Percentiles rank a stretch among this genome's conserved stretches.
Conservation (phyloP, 805 yeast genomes). For the Blastobotrys attinorum region DNA sequence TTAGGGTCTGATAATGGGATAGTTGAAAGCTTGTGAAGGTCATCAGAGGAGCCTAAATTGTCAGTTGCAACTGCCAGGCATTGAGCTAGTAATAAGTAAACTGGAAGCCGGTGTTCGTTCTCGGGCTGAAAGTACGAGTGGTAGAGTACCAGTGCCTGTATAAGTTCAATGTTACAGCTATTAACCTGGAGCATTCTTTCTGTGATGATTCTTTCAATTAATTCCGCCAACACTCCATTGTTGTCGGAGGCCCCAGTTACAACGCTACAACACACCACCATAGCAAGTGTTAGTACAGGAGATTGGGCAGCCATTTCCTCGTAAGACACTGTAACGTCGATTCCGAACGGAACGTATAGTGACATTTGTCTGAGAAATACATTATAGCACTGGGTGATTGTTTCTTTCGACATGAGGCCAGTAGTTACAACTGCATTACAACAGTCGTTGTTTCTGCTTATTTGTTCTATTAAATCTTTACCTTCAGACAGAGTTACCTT, state of each 20-base stretch:
- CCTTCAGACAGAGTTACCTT: background rate
- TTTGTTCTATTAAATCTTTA: background rate
- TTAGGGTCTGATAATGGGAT: background rate
- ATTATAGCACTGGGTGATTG: slow-evolving; percentile 6
- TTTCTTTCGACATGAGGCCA: slow-evolving; percentile 6
- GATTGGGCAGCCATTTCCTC: background rate
- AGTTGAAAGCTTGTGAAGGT: slow-evolving; percentile 2
- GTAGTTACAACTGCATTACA: slow-evolving; percentile 5
- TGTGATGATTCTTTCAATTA: slow-evolving; percentile 10
- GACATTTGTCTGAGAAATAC: slow-evolving; percentile 2
- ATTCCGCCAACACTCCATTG: slow-evolving; percentile 9
- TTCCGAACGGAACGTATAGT: background rate
- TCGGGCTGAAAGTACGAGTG: slow-evolving; percentile 8
- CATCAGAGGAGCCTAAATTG: slow-evolving; percentile 9
- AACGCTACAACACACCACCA: background rate
- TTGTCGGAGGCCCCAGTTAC: background rate
- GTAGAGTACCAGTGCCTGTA: slow-evolving; percentile 5
- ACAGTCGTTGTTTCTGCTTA: background rate
- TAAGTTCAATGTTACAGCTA: slow-evolving; percentile 6
- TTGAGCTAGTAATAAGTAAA: slow-evolving; percentile 15
- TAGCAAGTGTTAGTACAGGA: background rate
- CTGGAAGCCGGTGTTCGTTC: slow-evolving; percentile 15
- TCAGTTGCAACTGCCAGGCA: slow-evolving; percentile 9
- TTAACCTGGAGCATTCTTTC: slow-evolving; percentile 5
- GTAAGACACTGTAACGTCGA: background rate